Conservation (phyloP, 2,329 filamentous ascomycete species). For the Polytolypa hystricis region DNA sequence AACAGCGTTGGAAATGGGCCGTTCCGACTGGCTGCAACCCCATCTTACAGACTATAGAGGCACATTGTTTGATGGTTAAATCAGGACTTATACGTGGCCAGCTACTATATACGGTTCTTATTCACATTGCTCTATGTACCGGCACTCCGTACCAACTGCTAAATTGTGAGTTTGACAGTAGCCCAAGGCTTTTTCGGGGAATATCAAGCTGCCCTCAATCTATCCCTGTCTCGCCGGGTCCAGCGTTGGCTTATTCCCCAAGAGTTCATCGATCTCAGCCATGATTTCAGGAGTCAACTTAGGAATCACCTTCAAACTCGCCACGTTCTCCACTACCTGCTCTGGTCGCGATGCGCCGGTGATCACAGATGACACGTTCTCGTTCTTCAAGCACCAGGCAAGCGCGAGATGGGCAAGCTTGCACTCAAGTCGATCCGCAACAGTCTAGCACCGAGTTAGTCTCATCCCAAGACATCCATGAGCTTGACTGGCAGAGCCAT, state of each 20-base stretch:
- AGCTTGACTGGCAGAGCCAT: neutral
- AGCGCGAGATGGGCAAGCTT: conserved; percentile 48
- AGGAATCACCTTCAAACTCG: conserved; percentile 34
- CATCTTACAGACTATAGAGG: too few relatives aligned
- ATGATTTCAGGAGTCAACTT: conserved; percentile 35
- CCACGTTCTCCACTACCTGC: conserved; percentile 36
- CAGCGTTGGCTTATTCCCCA: conserved; percentile 20
- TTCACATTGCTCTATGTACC: too few relatives aligned
- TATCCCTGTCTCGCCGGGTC: conserved; percentile 15
- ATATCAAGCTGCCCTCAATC: neutral
- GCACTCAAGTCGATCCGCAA: conserved; percentile 55
- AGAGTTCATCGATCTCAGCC: conserved; percentile 34
- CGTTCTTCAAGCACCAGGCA: conserved; percentile 50
- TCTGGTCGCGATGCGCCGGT: conserved; percentile 34
- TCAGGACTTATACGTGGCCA: too few relatives aligned
- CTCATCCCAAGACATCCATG: too few relatives aligned
- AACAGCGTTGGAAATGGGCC: too few relatives aligned
- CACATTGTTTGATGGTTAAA: too few relatives aligned
- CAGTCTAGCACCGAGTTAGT: conserved; percentile 27
- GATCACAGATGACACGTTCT: conserved; percentile 39
- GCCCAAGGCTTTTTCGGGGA: too few relatives aligned
- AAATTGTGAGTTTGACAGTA: too few relatives aligned
- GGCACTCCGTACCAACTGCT: too few relatives aligned
- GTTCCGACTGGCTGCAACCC: too few relatives aligned
- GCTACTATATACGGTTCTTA: too few relatives aligned